Percentiles rank a stretch among this genome's conserved stretches.
These are phyloP conservation scores for Diacronema lutheri DNA, from an alignment of 78 protist species.

Conservation along the genomic window DNA sequence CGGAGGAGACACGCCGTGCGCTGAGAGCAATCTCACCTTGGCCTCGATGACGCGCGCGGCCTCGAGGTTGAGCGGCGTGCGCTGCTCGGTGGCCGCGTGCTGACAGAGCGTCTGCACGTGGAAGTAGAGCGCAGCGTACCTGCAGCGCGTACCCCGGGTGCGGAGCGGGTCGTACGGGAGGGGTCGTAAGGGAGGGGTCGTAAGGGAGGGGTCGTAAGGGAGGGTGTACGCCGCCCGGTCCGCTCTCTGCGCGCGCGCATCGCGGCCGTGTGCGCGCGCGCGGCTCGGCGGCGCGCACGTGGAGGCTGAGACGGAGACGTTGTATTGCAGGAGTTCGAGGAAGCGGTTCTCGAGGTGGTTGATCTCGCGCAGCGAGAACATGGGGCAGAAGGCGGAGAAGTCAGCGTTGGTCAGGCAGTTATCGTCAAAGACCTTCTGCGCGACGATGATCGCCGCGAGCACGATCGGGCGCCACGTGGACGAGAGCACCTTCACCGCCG, in stretches of 20 bases:
- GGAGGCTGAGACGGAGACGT: background rate
- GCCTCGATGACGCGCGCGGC: background rate
- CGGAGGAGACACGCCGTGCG: no score
- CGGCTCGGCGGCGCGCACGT: background rate
- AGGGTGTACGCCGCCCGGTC: background rate
- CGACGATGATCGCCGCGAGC: slow-evolving; percentile 9
- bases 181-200: background rate
- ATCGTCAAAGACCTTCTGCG: slow-evolving; percentile 14
- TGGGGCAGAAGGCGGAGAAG: slow-evolving; percentile 2
- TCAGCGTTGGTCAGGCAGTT: background rate
- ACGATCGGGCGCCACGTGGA: slow-evolving; percentile 6
- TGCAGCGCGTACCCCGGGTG: no score
- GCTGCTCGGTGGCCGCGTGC: background rate
- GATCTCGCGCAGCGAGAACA: slow-evolving; percentile 2
- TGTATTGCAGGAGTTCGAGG: background rate
- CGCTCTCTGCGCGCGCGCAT: background rate
- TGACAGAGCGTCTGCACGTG: slow-evolving; percentile 11
- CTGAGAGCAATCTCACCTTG: no score
- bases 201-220: background rate
- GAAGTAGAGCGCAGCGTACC: background rate
- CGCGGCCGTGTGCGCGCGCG: no score
- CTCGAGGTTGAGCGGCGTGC: background rate
- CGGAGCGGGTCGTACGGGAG: no score
- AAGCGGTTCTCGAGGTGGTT: background rate
- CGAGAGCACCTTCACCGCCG: background rate